Evolutionary conservation across 768 basidiomycete species (phyloP), one percentile per base, ranked within the genome.

Genomic region (Russula ochroleuca): DNA sequence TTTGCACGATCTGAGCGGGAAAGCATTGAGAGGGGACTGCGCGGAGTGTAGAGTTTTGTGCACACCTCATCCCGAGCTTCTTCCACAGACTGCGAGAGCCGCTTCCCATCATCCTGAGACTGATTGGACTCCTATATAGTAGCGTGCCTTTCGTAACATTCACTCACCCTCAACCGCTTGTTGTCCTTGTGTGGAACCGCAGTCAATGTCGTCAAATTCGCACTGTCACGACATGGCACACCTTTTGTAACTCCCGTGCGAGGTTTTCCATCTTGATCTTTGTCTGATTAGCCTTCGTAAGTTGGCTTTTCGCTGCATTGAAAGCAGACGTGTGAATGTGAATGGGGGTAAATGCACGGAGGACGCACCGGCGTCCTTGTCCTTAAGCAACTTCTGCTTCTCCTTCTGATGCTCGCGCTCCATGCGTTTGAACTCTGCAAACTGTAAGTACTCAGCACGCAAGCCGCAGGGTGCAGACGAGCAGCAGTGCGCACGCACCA

Each of bases 351-450:
- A 4, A 40, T 23, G 47, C 38, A 57, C 52, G 41, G 72, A 73
- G 45, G 72, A 74, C 76, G 50, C 59, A 91, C 90, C 90, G 67
- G 90, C 84, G 76, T 94, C 92, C 77, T 93, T 93, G 79, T 94
- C 92, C 77, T 94, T 94, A 54, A 83, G 79, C 35, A 94, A 79
- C 71, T 94, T 94, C 78, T 94, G 92, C 74, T 90, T 93, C 79
- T 94, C 92, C 76, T 91, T 94, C 45, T 91, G 86, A 70, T 93
- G 88, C 72, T 93, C 92, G 67, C 92, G 83, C 75, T 94, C 92
- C 71, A 90, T 75, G 57, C 90, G 82, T 73, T 93, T 93, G 73
- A 92, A 78, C 74, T 94, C 92, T 70, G 91, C 90, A 74, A 93
- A 94, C 92, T 94, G 70, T 51, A 47, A 62, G 60, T 28, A 52